Percentiles rank a stretch among this genome's conserved stretches.
Conservation (phyloP, 164 flowering plant species). For the Houttuynia cordata region DNA sequence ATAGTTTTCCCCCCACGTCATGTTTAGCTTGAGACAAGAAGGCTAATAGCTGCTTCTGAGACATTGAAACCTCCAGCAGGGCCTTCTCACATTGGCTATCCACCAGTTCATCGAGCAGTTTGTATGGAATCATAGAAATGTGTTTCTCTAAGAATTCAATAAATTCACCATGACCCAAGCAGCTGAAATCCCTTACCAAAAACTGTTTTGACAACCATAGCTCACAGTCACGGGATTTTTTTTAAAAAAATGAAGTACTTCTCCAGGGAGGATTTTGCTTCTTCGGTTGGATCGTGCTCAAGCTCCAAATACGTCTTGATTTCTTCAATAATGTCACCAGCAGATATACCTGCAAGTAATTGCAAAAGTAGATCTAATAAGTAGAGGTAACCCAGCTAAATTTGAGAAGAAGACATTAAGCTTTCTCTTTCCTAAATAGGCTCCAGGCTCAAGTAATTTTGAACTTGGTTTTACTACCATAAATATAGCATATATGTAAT, state of each 20-base stretch:
- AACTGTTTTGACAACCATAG: conserved; percentile 53
- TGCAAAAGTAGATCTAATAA: not conserved
- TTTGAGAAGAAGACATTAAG: no score
- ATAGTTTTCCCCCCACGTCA: conserved; percentile 29
- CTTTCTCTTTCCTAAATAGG: no score
- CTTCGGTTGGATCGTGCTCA: conserved; percentile 11
- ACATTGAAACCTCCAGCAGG: conserved; percentile 43
- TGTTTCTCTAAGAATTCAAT: conserved; percentile 45
- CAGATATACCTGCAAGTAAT: conserved; percentile 30
- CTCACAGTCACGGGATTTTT: conserved; percentile 46
- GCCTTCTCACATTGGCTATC: conserved; percentile 17
- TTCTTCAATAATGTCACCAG: conserved; percentile 47
- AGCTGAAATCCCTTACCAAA: conserved; percentile 44
- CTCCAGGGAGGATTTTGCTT: conserved; percentile 18
- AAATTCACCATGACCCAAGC: conserved; percentile 71
- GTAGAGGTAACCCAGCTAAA: no score
- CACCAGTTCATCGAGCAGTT: conserved; percentile 18
- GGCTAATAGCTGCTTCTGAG: conserved; percentile 33
- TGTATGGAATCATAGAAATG: conserved; percentile 30
- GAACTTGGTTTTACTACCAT: no score
- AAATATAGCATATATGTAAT: no score
- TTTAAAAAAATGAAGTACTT: conserved; percentile 23
- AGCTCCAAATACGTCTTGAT: conserved; percentile 28
- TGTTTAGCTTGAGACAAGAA: conserved; percentile 55
- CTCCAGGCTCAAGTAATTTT: no score